Percentiles rank a stretch among this genome's conserved stretches.
These are phyloP conservation scores for Rhododendron griersonianum DNA, from an alignment of 148 eudicot genomes.

Conservation along the genomic window DNA sequence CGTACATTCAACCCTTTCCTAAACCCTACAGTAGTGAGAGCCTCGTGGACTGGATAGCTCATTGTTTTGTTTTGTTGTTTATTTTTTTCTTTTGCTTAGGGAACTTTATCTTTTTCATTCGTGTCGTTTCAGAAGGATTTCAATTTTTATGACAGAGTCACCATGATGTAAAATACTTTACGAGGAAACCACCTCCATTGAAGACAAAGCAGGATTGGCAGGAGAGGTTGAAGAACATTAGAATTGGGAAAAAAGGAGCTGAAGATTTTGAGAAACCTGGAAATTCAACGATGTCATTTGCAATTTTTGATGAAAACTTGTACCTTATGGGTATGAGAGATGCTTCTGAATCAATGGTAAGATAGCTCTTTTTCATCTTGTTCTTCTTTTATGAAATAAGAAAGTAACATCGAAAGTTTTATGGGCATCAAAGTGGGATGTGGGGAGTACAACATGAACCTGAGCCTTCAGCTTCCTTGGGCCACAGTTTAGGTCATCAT, in stretches of 20 bases:
- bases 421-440: not conserved
- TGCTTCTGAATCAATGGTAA: constrained; percentile 52
- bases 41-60: not conserved
- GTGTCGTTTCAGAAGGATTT: not conserved
- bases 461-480: not conserved
- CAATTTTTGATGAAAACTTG: constrained; percentile 60
- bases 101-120: not conserved
- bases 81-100: not conserved
- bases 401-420: not conserved
- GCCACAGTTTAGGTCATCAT: not conserved
- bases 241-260: constrained; percentile 51
- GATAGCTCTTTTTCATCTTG: not conserved
- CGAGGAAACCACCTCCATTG: constrained; percentile 50
- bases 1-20: not conserved
- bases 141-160: constrained; percentile 25
- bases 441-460: no score
- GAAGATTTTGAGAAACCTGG: constrained; percentile 62
- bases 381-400: not conserved
- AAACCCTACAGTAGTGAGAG: not conserved
- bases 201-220: constrained; percentile 83
- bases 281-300: constrained; percentile 59
- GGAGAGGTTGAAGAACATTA: constrained; percentile 63
- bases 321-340: constrained; percentile 40
- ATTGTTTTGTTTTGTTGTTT: not conserved
- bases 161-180: constrained; percentile 35